A percentile compares a stretch with the other conserved stretches of the same genome.
phyloP scores from a whole-genome alignment of 2,329 filamentous ascomycete genomes.

The Endoconidiophora polonica region DNA sequence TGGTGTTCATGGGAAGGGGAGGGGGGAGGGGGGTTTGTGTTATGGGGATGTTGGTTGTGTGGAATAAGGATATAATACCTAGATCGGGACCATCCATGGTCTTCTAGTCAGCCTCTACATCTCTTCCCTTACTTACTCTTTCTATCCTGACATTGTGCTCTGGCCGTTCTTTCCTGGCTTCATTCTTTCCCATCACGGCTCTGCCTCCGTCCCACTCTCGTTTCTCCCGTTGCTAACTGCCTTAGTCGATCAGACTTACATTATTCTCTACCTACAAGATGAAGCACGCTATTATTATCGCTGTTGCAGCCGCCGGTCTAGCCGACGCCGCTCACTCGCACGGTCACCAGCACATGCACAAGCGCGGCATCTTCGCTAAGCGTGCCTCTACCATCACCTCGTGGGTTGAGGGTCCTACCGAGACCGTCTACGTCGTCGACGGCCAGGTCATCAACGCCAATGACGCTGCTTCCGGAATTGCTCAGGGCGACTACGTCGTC shows the following conservation, averaged over 20 bases:
- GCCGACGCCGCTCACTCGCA: constrained; percentile 11
- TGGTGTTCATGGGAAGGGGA: too few relatives aligned
- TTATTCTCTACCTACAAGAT: not conserved
- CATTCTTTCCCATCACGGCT: constrained; percentile 1
- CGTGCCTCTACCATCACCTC: constrained; percentile 33
- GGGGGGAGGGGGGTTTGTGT: too few relatives aligned
- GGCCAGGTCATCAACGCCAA: constrained; percentile 36
- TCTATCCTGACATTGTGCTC: not conserved
- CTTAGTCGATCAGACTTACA: not conserved
- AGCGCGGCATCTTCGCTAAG: constrained; percentile 20
- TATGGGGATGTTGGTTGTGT: too few relatives aligned
- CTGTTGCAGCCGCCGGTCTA: constrained; percentile 9
- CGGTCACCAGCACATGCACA: constrained; percentile 12
- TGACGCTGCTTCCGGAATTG: constrained; percentile 55
- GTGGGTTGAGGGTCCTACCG: constrained; percentile 42
- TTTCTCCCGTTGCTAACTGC: constrained; percentile 2
- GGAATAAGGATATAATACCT: too few relatives aligned
- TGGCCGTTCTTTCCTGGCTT: not conserved
- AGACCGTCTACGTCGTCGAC: constrained; percentile 56
- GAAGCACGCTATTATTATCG: constrained; percentile 12
- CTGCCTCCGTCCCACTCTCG: not conserved
- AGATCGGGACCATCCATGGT: not conserved
- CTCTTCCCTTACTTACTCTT: not conserved
- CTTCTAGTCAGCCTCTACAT: not conserved
- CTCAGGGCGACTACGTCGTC: constrained; percentile 52